Percentiles rank a stretch among this genome's conserved stretches.
Evolutionary conservation across 2,329 filamentous ascomycete species (phyloP).

Genomic region (Volutella citrinella): DNA sequence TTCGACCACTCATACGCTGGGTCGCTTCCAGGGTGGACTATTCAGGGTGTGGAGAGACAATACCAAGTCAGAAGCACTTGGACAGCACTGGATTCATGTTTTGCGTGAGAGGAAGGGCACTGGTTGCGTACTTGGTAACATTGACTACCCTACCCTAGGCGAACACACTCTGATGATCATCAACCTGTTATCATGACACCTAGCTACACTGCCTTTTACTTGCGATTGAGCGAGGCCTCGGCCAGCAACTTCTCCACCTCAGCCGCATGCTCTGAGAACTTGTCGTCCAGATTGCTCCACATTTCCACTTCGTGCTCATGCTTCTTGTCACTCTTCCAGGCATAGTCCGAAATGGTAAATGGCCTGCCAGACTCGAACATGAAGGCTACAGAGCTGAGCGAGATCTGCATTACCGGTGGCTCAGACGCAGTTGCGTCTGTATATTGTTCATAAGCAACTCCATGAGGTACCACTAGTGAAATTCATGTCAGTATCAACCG

Average conservation of each 20-base stretch:
- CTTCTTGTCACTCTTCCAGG: constrained; percentile 23
- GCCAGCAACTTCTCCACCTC: constrained; percentile 17
- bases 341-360: constrained; percentile 22
- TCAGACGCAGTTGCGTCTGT: constrained; percentile 18
- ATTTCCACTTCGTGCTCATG: constrained; percentile 25
- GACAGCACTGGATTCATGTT: too few species aligned
- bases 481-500: rapidly evolving
- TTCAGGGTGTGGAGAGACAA: too few species aligned
- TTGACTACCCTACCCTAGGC: too few species aligned
- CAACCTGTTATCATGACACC: too few species aligned
- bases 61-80: too few species aligned
- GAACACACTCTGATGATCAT: too few species aligned
- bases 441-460: constrained; percentile 16
- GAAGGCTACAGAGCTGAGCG: constrained; percentile 20
- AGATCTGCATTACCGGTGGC: constrained; percentile 18
- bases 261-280: constrained; percentile 19
- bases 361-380: constrained; percentile 25
- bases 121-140: too few species aligned
- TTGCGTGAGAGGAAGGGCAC: too few species aligned
- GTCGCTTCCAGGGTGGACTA: too few species aligned
- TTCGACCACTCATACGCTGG: too few species aligned
- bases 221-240: too few species aligned
- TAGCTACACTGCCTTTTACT: too few species aligned
- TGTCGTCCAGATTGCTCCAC: constrained; percentile 23
- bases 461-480: neutral